phyloP scores from a whole-genome alignment of 352 stramenopile species.

The Pilasporangium apinafurcum region DNA sequence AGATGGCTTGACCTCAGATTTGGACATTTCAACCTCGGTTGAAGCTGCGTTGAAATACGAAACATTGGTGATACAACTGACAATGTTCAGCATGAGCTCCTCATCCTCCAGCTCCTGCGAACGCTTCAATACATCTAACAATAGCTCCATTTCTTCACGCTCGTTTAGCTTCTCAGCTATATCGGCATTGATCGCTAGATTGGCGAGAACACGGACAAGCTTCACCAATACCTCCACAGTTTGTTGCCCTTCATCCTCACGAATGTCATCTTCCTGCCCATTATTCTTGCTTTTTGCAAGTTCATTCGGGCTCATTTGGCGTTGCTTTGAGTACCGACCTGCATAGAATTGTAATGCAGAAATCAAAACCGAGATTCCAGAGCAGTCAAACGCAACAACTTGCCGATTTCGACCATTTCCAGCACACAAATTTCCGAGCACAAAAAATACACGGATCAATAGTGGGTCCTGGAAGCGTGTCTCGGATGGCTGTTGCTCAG shows the following conservation, averaged over 20 bases:
- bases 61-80: slow-evolving; percentile 86
- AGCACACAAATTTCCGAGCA: slow-evolving; percentile 84
- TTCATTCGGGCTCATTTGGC: too few species aligned
- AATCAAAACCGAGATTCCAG: slow-evolving; percentile 29
- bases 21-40: too few species aligned
- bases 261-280: neutral
- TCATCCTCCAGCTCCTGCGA: slow-evolving; percentile 34
- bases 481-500: slow-evolving; percentile 22
- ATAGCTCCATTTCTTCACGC: slow-evolving; percentile 14
- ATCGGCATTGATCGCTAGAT: slow-evolving; percentile 74
- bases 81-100: slow-evolving; percentile 85
- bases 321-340: slow-evolving; percentile 18
- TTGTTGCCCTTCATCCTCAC: slow-evolving; percentile 9
- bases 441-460: slow-evolving; percentile 74
- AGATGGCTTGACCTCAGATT: neutral
- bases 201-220: slow-evolving; percentile 72
- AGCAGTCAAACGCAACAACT: slow-evolving; percentile 24
- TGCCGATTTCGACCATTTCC: slow-evolving; percentile 73
- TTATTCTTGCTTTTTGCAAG: too few species aligned
- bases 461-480: slow-evolving; percentile 42
- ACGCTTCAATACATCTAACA: slow-evolving; percentile 41
- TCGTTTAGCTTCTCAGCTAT: slow-evolving; percentile 40
- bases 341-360: slow-evolving; percentile 37
- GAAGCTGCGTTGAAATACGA: slow-evolving; percentile 76
- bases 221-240: slow-evolving; percentile 74